Evolutionary conservation across 139 green algal species (phyloP), one percentile per base, ranked within the genome.

Genomic region (Microglena sp.): DNA sequence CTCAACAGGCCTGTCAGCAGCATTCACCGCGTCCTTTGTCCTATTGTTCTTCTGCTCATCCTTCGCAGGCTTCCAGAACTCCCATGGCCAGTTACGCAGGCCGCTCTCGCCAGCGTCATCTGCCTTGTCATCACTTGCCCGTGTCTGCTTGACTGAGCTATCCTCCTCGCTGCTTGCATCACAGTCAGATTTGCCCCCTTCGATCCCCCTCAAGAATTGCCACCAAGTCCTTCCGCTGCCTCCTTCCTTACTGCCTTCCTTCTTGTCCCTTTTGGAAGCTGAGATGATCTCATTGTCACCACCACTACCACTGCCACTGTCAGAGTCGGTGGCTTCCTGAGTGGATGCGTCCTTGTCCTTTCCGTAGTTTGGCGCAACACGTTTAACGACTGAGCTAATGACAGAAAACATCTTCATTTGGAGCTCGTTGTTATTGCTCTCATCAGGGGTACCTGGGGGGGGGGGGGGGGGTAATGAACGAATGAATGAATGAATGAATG

Each of bases 1-100:
- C 18, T 86, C 71, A 3, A 94, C 77, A 3, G 76, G 68, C 60
- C 66, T 62, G n/a, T n/a, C n/a, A n/a, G n/a, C n/a, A n/a, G n/a
- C n/a, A n/a, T n/a, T n/a, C n/a, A n/a, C n/a, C n/a, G n/a, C n/a
- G 4, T 27, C 11, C 57, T 5, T 36, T 50, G 40, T 18, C 40
- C 40, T 18, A 11, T 50, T 11, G 15, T 50, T 50, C 40, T 18
- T 50, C 40, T 50, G 40, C 40, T 18, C 40, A 24, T 11, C 11
- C 40, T 50, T 50, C 18, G 40, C 18, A 18, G n/a, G n/a, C n/a
- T n/a, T n/a, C n/a, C n/a, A n/a, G n/a, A n/a, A n/a, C n/a, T n/a
- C n/a, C n/a, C n/a, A n/a, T n/a, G 15, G 40, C 40, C 15, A 24
- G 40, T 11, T 50, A 18, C 40, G 40, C 15, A 18, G 40, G 40